Percentiles rank a stretch among this genome's conserved stretches.
Evolutionary conservation across 1,139 yeast species (phyloP).

Genomic region (Ogataea hybrid): DNA sequence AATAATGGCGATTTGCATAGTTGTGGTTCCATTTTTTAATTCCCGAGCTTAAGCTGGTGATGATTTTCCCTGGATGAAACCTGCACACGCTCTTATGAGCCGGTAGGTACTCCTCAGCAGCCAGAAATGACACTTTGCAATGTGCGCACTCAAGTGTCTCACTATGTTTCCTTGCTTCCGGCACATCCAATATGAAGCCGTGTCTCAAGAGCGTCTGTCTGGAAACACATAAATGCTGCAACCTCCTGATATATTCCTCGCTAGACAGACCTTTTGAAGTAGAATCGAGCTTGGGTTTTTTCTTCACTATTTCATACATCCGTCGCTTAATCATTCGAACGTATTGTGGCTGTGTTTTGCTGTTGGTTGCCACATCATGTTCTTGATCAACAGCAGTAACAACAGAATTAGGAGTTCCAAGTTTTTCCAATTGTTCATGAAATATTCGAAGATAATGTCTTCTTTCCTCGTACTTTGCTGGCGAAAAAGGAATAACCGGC

Average conservation of each 20-base stretch:
- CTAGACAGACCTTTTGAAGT: conserved; percentile 29
- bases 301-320: conserved; percentile 42
- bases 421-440: conserved; percentile 22
- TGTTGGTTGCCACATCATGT: conserved; percentile 45
- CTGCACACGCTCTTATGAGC: conserved; percentile 33
- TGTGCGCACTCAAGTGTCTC: conserved; percentile 42
- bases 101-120: conserved; percentile 21
- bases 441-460: conserved; percentile 26
- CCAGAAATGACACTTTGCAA: conserved; percentile 49
- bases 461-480: conserved; percentile 30
- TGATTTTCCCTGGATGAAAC: conserved; percentile 35
- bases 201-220: conserved; percentile 20
- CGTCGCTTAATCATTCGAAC: conserved; percentile 37
- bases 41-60: conserved; percentile 40
- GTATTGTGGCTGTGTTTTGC: conserved; percentile 39
- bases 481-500: conserved; percentile 33
- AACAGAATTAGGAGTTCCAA: conserved; percentile 32
- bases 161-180: conserved; percentile 14
- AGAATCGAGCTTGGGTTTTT: conserved; percentile 9
- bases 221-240: conserved; percentile 22
- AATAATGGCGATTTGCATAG: conserved; percentile 45
- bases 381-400: conserved; percentile 46
- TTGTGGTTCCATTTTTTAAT: conserved; percentile 32
- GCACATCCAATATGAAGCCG: conserved; percentile 27
- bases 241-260: conserved; percentile 35